A percentile compares a stretch with the other conserved stretches of the same genome.
Conservation (phyloP, 1,284 basidiomycete species). For the Entoloma clypeatum region DNA sequence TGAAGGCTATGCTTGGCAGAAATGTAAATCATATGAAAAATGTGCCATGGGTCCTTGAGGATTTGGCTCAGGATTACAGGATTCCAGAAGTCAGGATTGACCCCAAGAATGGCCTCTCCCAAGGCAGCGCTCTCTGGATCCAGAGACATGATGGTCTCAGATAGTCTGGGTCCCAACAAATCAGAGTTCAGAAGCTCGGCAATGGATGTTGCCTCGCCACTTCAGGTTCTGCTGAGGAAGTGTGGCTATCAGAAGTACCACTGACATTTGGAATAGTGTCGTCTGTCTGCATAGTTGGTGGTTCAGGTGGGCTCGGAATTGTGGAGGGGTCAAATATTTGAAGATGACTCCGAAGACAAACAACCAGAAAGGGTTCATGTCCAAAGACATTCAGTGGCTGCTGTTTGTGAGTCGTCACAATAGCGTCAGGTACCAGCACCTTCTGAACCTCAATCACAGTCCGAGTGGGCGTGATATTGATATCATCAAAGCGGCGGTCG, state of each 20-base stretch:
- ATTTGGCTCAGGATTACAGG: conserved; percentile 22
- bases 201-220: not conserved
- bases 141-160: not conserved
- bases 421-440: conserved; percentile 12
- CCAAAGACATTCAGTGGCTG: conserved; percentile 14
- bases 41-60: conserved; percentile 29
- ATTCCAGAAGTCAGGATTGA: conserved; percentile 8
- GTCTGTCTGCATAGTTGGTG: not conserved
- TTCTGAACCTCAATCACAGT: conserved; percentile 13
- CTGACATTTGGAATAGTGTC: not conserved
- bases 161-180: conserved; percentile 1
- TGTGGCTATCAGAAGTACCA: not conserved
- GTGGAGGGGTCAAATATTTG: not conserved
- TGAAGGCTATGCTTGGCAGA: conserved; percentile 27
- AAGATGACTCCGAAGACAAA: conserved; percentile 12
- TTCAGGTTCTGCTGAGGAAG: no score
- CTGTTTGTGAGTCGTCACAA: conserved; percentile 9
- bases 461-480: conserved; percentile 10
- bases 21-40: conserved; percentile 33
- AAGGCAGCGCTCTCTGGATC: conserved; percentile 6
- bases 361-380: conserved; percentile 9
- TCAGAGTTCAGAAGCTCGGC: not conserved
- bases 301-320: not conserved
- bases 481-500: conserved; percentile 4
- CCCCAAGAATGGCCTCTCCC: conserved; percentile 10